A percentile compares a stretch with the other conserved stretches of the same genome.
phyloP scores from a whole-genome alignment of 2,329 filamentous ascomycete species.

The Amauroascus verrucosus region DNA sequence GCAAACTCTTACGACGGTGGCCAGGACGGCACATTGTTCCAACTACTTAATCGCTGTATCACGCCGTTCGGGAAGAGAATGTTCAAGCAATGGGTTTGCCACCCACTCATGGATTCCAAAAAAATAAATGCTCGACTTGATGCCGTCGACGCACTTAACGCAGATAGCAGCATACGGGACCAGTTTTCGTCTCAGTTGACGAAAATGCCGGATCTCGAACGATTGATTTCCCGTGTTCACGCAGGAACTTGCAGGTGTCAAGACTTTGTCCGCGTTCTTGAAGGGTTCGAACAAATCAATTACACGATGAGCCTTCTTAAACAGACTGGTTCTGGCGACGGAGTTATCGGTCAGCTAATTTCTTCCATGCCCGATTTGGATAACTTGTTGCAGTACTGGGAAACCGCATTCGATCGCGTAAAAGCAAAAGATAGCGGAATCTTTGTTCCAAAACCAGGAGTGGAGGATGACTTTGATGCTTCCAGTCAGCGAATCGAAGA shows the following conservation, averaged over 20 bases:
- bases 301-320: slow-evolving; percentile 77
- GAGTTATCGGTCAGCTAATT: slow-evolving; percentile 75
- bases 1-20: slow-evolving; percentile 84
- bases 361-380: slow-evolving; percentile 74
- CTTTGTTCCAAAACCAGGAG: slow-evolving; percentile 72
- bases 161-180: slow-evolving; percentile 68
- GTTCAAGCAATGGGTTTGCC: slow-evolving; percentile 94
- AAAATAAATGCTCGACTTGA: slow-evolving; percentile 92
- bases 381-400: slow-evolving; percentile 70
- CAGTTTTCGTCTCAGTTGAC: slow-evolving; percentile 79
- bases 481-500: slow-evolving; percentile 67
- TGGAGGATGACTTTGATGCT: slow-evolving; percentile 84
- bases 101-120: slow-evolving; percentile 73
- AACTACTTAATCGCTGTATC: slow-evolving; percentile 82
- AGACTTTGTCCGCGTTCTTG: slow-evolving; percentile 85
- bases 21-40: slow-evolving; percentile 75
- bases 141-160: slow-evolving; percentile 85
- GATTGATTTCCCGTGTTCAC: slow-evolving; percentile 87
- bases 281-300: slow-evolving; percentile 96
- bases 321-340: slow-evolving; percentile 63
- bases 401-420: slow-evolving; percentile 75
- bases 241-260: slow-evolving; percentile 81
- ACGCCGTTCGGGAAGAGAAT: slow-evolving; percentile 95
- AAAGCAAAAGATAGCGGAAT: slow-evolving; percentile 70
- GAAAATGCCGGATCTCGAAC: slow-evolving; percentile 87